Base-by-base conservation (phyloP, 2,329 filamentous ascomycete species). In the Fusarium camptoceras region DNA sequence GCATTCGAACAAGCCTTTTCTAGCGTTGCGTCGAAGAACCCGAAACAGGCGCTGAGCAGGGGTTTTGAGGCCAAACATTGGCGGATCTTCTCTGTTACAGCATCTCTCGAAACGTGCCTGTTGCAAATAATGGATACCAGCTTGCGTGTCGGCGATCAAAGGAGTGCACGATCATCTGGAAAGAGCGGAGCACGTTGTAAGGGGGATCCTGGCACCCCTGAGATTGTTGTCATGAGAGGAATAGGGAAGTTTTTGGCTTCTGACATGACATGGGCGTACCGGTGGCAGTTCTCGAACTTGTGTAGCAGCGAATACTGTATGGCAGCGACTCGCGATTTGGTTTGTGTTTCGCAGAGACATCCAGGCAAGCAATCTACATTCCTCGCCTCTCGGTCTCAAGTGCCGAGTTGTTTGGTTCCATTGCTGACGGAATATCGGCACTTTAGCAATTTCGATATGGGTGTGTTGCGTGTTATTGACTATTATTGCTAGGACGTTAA, bases 1-100 rank as follows among this genome's bases (percentile, higher is more conserved):
- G 66, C 66, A 53, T 70, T 69, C 50, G 53, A 55, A 70, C 66
- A 69, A 70, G 66, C 66, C 39, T 70, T 70, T 70, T 62, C 51
- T 63, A 70, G 62, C 62, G 62, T 68, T 51, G 31, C 37, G 66
- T 46, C 61, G 66, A 50, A 64, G 12, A 59, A 54, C 37, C 51
- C 51, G 64, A 66, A 62, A 68, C 64, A 54, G 39, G 53, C 54
- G 50, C 59, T 55, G 39, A 28, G 57, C 68, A 71, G 46, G 68
- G 67, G 48, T 22, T 42, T 54, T 24, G 20, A 43, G 43, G 5
- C 39, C 57, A 53, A 37, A 55, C 42, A 64, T 68, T 68, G 53
- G 64, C 48, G 55, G 59, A 71, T 48, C 55, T 53, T 53, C 34
- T 68, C 42, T 55, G 59, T 65, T 57, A 65, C 59, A 71, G 68